Percentiles rank a stretch among this genome's conserved stretches.
These are phyloP conservation scores for Cercospora brassicicola DNA, from an alignment of 2,329 filamentous ascomycete genomes.

Conservation along the genomic window DNA sequence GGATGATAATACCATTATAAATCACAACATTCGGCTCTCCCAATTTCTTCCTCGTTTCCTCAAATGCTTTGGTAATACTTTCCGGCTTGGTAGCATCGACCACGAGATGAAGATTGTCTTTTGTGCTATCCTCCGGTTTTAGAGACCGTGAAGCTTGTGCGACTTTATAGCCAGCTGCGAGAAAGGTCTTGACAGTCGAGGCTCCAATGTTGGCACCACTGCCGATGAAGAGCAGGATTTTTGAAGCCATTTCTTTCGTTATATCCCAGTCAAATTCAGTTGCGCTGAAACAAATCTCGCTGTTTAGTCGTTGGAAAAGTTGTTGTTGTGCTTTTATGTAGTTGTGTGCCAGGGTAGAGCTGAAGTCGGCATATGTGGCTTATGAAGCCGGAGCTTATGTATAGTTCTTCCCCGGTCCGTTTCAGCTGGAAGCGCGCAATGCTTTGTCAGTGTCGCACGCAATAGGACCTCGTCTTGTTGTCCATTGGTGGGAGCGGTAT, in stretches of 20 bases:
- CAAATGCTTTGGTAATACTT: conserved; percentile 42
- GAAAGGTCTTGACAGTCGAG: conserved; percentile 42
- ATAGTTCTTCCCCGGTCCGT: not conserved
- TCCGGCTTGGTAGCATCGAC: conserved; percentile 43
- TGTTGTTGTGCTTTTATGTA: not conserved
- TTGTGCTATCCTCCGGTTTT: conserved; percentile 21
- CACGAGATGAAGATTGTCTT: conserved; percentile 6
- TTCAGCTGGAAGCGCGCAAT: not conserved
- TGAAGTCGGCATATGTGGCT: not conserved
- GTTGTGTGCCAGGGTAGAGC: not conserved
- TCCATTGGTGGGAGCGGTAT: not conserved
- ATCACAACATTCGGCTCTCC: conserved; percentile 48
- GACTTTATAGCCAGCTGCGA: conserved; percentile 47
- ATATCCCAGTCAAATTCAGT: not conserved
- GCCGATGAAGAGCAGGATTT: conserved; percentile 46
- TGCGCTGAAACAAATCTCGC: not conserved
- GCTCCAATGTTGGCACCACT: conserved; percentile 47
- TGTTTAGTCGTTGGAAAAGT: not conserved
- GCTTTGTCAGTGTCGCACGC: not conserved
- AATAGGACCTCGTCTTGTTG: not conserved
- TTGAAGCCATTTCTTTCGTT: not conserved
- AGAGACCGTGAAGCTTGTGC: conserved; percentile 44
- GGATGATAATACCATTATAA: conserved; percentile 43
- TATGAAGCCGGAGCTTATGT: not conserved
- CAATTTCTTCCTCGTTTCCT: conserved; percentile 40